Evolutionary conservation across 108 stramenopile genomes (phyloP), one percentile per base, ranked within the genome.

Genomic region (Seminavis robusta): DNA sequence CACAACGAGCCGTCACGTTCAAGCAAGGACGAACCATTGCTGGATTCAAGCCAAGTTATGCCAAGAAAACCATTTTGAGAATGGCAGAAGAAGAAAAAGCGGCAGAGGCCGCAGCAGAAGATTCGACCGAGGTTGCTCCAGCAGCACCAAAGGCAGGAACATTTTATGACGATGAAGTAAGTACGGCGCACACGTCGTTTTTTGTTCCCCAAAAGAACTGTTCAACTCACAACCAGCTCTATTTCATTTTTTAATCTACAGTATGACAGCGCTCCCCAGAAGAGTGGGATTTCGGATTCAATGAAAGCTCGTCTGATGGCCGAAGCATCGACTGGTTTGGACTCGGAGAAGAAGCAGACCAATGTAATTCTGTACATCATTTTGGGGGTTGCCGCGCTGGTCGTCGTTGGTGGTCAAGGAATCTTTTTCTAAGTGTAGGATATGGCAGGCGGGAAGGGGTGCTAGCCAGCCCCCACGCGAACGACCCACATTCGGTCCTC

Each of bases 341-440:
- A 90, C 63, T 70, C 80, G 31, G 63, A 90, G 3, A 8, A 66
- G 57, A 69, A 73, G 38, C 83, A 86, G 45, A 69, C 78, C 34
- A 90, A 90, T 63, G 81, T 84, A 6, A 72, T 90, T 53, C 52
- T 90, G 33, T 90, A 90, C 59, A 77, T 90, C 55, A 68, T 68
- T 4, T 41, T 68, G 19, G 85, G 30, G 9, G 76, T 90, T n/a
- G 85, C 66, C 10, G 47, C 81, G 9, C 62, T 90, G 53, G 89
- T 90, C 3, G 31, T 63, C 13, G 38, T 80, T 0, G 89, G 76
- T 40, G 89, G 89, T 7, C 33, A 45, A 39, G 89, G 85, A 32
- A 86, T 90, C 52, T 71, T 90, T 1, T 90, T 61, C 61, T 86
- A 80, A 73, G n/a, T n/a, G n/a, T n/a, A n/a, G n/a, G n/a, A n/a